Percentiles rank a stretch among this genome's conserved stretches.
These are phyloP conservation scores for Colletotrichum salicis DNA, from an alignment of 2,329 filamentous ascomycete species.

Conservation along the genomic window DNA sequence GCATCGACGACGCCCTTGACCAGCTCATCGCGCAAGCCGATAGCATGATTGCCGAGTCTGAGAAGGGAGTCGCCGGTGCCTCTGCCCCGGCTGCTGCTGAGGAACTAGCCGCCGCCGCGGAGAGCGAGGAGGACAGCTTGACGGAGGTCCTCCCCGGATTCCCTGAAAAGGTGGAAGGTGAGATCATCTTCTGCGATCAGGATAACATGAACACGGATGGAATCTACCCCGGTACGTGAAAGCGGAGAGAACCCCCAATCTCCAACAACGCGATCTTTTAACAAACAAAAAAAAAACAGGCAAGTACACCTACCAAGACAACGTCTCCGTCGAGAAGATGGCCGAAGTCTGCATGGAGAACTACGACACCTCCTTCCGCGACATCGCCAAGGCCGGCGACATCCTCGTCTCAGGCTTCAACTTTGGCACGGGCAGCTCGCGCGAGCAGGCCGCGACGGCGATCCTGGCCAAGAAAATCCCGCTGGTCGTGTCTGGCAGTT, in stretches of 20 bases:
- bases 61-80: conserved; percentile 56
- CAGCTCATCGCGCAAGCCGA: conserved; percentile 78
- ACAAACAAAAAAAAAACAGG: conserved; percentile 44
- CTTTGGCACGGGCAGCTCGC: conserved; percentile 84
- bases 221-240: conserved; percentile 78
- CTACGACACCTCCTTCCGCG: conserved; percentile 80
- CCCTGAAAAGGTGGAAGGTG: conserved; percentile 82
- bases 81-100: conserved; percentile 42
- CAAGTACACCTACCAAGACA: conserved; percentile 92
- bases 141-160: conserved; percentile 88
- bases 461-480: conserved; percentile 84
- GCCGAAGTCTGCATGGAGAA: conserved; percentile 93
- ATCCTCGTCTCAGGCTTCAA: conserved; percentile 89
- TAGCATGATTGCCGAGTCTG: conserved; percentile 64
- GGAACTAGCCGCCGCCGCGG: conserved; percentile 35
- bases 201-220: conserved; percentile 89
- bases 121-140: conserved; percentile 48
- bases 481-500: conserved; percentile 82
- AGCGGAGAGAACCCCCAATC: conserved; percentile 59
- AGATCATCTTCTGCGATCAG: conserved; percentile 88
- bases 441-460: conserved; percentile 90
- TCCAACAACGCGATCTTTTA: conserved; percentile 45
- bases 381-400: conserved; percentile 74
- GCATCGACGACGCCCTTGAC: conserved; percentile 76
- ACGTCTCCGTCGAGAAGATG: conserved; percentile 81